Evolutionary conservation across 345 rosid genomes (phyloP).

Genomic region (Geranium brycei): DNA sequence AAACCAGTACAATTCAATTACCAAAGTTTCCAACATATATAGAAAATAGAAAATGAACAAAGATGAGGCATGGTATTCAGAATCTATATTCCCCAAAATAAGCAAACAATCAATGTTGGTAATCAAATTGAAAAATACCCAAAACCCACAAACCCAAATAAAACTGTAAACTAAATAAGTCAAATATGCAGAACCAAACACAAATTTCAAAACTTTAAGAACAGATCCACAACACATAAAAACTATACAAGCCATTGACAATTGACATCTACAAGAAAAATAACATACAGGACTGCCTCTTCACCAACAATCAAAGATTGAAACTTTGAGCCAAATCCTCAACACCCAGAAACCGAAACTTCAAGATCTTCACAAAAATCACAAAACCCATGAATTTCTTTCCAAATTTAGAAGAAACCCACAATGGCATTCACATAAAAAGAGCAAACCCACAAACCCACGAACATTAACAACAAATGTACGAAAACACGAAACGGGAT

Average conservation of each 20-base stretch:
- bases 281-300: not conserved
- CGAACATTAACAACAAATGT: not conserved
- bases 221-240: not conserved
- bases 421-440: not conserved
- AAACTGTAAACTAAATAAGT: not conserved
- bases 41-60: too few species aligned
- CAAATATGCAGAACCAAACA: too few species aligned
- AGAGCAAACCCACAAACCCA: not conserved
- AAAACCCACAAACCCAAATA: not conserved
- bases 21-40: not conserved
- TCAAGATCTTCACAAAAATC: not conserved
- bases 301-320: too few species aligned
- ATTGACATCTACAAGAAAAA: not conserved
- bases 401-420: not conserved
- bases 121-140: not conserved
- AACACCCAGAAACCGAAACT: too few species aligned
- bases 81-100: not conserved
- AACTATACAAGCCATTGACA: not conserved
- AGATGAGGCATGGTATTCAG: not conserved
- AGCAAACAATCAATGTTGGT: too few species aligned
- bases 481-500: not conserved
- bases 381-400: not conserved
- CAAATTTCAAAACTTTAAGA: not conserved
- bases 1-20: constrained; percentile 12
- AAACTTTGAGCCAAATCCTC: too few species aligned